Conservation (phyloP, 2,329 filamentous ascomycete species). For the Xylaria polymorpha region DNA sequence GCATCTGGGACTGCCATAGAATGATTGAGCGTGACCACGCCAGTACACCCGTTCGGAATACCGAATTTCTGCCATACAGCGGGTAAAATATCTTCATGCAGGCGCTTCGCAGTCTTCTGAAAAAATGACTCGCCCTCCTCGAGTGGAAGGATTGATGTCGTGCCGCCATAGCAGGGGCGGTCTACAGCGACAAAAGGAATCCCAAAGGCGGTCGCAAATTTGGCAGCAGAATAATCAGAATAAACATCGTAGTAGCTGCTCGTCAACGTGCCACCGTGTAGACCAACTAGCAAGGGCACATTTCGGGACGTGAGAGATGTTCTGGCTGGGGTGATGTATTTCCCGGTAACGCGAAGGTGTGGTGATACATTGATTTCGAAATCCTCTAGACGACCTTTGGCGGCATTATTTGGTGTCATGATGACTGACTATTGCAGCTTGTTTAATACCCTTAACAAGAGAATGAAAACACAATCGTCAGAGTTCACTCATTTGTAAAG, state of each 20-base stretch:
- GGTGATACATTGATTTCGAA: not conserved
- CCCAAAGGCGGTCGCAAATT: not conserved
- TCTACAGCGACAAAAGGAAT: conserved; percentile 3
- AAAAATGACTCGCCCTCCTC: not conserved
- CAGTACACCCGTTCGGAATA: not conserved
- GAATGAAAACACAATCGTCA: not conserved
- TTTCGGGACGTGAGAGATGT: not conserved
- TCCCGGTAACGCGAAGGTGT: not conserved
- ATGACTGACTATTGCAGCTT: not conserved
- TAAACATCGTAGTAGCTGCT: not conserved
- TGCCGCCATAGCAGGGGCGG: not conserved
- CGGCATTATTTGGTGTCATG: not conserved
- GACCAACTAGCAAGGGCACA: not conserved
- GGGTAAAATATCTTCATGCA: not conserved
- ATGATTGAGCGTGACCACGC: not conserved
- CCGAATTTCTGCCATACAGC: not conserved
- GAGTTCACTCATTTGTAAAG: not conserved
- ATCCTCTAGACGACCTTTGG: not conserved
- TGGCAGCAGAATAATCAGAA: not conserved
- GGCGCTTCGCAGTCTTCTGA: not conserved
- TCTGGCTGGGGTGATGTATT: not conserved
- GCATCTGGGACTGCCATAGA: conserved; percentile 1
- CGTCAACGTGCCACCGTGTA: not conserved
- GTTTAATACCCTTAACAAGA: not conserved
- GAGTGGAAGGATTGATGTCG: conserved; percentile 1